Conservation (phyloP, 768 basidiomycete genomes). For the Suillus alpinus region DNA sequence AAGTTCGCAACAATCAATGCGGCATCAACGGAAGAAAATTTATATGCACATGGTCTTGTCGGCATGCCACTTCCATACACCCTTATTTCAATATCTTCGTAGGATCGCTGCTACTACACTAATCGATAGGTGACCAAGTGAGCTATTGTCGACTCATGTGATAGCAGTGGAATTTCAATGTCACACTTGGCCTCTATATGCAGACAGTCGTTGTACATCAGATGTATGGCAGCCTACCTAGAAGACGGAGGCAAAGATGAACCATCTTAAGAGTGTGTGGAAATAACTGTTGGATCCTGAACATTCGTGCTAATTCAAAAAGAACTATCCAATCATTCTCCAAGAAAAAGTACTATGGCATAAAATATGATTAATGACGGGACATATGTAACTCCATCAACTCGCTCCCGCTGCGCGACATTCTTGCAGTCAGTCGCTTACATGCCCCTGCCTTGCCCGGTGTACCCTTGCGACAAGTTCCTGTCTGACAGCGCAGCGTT, state of each 20-base stretch:
- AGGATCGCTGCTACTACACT: background rate
- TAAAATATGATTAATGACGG: background rate
- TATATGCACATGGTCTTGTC: background rate
- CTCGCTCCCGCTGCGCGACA: too few relatives aligned
- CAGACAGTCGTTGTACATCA: background rate
- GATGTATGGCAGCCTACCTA: background rate
- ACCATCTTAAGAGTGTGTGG: background rate
- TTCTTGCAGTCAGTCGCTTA: background rate
- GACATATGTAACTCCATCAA: background rate
- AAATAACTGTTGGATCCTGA: background rate
- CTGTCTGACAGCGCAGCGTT: background rate
- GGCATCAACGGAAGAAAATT: background rate
- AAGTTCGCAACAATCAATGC: background rate
- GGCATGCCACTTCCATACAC: background rate
- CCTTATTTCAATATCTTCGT: background rate
- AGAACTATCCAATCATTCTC: background rate
- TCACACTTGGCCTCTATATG: background rate
- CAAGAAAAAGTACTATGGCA: background rate
- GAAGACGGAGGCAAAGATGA: background rate
- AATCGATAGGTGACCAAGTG: background rate
- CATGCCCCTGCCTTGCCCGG: background rate
- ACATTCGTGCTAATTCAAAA: background rate
- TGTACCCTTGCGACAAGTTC: background rate
- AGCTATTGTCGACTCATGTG: background rate
- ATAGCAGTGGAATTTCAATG: background rate